Evolutionary conservation across 2,329 filamentous ascomycete species (phyloP).

Genomic region (Claviceps sp.): DNA sequence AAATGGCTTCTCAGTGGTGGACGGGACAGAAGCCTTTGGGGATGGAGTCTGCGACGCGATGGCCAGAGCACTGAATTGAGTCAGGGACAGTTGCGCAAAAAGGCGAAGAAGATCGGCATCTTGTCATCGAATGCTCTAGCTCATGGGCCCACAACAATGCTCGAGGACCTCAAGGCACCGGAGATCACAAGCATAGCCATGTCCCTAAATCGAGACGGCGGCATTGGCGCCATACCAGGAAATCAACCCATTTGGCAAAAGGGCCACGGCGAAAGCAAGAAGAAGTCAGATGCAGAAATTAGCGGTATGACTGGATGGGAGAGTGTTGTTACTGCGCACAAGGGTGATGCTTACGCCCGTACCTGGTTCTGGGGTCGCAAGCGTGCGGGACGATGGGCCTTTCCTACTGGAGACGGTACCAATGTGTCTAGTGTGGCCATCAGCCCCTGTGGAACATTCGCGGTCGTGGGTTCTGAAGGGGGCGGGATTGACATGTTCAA

Average conservation of each 20-base stretch:
- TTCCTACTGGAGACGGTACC: constrained; percentile 72
- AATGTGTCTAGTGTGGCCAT: constrained; percentile 79
- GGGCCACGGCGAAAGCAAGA: constrained; percentile 46
- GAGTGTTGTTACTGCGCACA: constrained; percentile 87
- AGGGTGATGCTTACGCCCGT: constrained; percentile 67
- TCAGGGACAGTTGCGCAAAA: constrained; percentile 77
- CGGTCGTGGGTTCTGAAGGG: constrained; percentile 69
- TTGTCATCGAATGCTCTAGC: constrained; percentile 42
- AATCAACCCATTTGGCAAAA: constrained; percentile 77
- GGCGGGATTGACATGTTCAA: constrained; percentile 94
- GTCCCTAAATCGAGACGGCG: constrained; percentile 86
- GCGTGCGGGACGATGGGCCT: constrained; percentile 82
- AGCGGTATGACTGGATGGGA: constrained; percentile 87
- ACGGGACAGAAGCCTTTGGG: constrained; percentile 84
- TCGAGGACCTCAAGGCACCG: constrained; percentile 73
- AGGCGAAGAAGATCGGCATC: constrained; percentile 77
- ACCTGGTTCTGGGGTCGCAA: constrained; percentile 99
- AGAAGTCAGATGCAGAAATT: constrained; percentile 51
- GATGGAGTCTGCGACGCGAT: constrained; percentile 86
- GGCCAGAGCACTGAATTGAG: constrained; percentile 89
- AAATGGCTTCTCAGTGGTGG: constrained; percentile 93
- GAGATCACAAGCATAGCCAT: constrained; percentile 86
- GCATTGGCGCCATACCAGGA: constrained; percentile 72
- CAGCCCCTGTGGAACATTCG: constrained; percentile 87
- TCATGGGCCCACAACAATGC: constrained; percentile 46